These are phyloP conservation scores for Rosa multiflora DNA, from an alignment of 306 rosid genomes.

Conservation along the genomic window DNA sequence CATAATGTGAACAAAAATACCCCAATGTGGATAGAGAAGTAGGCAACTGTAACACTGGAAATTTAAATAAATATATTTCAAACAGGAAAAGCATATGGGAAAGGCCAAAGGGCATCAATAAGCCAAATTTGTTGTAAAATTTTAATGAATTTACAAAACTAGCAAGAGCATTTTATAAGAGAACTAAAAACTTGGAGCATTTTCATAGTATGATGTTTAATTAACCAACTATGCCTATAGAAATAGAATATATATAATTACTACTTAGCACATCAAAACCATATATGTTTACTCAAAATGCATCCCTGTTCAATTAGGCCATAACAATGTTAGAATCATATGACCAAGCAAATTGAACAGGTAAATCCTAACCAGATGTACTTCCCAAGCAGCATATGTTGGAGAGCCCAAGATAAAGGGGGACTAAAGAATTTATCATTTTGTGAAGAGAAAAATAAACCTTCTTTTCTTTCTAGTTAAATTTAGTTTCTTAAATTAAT, in stretches of 20 bases:
- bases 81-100: background rate
- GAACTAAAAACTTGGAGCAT: background rate
- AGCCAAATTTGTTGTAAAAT: background rate
- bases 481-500: background rate
- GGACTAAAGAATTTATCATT: too few relatives aligned
- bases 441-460: background rate
- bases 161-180: background rate
- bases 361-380: background rate
- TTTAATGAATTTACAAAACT: background rate
- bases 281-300: background rate
- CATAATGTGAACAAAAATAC: background rate
- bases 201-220: background rate
- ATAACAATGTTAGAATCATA: background rate
- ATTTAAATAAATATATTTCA: background rate
- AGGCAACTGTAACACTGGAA: background rate
- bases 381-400: background rate
- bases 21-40: background rate
- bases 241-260: background rate
- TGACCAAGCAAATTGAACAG: background rate
- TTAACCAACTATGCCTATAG: slow-evolving; percentile 6
- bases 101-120: background rate
- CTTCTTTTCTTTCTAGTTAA: background rate
- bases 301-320: background rate
- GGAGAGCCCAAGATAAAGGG: background rate
- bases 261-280: background rate